Percentiles rank a stretch among this genome's conserved stretches.
Evolutionary conservation across 805 yeast genomes (phyloP).

Genomic region (Yarrowia alimentaria): DNA sequence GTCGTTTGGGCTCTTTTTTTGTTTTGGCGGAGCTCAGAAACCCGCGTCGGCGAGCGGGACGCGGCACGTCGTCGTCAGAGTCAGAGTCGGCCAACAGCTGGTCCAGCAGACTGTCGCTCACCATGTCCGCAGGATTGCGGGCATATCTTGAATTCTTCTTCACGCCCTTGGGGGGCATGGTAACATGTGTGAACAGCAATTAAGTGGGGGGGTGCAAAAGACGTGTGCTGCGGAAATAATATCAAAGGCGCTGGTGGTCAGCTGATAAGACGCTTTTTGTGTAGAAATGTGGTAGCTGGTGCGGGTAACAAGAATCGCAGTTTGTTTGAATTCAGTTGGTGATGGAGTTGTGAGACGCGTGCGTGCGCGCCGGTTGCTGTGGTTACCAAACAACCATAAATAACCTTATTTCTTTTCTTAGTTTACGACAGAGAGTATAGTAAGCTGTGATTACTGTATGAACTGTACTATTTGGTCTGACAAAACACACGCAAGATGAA

Average conservation of each 20-base stretch:
- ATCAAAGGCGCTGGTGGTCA: too few species aligned
- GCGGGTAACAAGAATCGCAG: too few species aligned
- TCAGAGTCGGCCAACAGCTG: constrained; percentile 21
- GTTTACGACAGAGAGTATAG: too few species aligned
- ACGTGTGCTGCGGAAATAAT: too few species aligned
- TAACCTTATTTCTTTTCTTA: too few species aligned
- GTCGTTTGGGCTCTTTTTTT: neutral
- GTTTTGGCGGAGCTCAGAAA: constrained; percentile 1
- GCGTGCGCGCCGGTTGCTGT: constrained; percentile 21
- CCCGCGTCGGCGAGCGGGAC: constrained; percentile 7
- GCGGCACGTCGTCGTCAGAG: constrained; percentile 3
- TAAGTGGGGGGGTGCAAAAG: too few species aligned
- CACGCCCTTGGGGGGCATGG: constrained; percentile 26
- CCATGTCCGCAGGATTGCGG: constrained; percentile 4
- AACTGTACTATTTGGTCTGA: too few species aligned
- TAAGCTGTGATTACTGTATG: too few species aligned
- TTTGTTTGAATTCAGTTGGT: too few species aligned
- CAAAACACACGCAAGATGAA: too few species aligned
- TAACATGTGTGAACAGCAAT: constrained; percentile 10
- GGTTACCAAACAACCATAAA: neutral
- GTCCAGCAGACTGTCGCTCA: constrained; percentile 20
- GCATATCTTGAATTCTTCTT: constrained; percentile 4
- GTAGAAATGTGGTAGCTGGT: neutral
- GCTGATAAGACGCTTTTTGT: too few species aligned
- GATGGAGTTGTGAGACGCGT: constrained; percentile 20